Percentiles rank a stretch among this genome's conserved stretches.
Evolutionary conservation across 2,329 filamentous ascomycete genomes (phyloP).

Genomic region (Ilyonectria destructans): DNA sequence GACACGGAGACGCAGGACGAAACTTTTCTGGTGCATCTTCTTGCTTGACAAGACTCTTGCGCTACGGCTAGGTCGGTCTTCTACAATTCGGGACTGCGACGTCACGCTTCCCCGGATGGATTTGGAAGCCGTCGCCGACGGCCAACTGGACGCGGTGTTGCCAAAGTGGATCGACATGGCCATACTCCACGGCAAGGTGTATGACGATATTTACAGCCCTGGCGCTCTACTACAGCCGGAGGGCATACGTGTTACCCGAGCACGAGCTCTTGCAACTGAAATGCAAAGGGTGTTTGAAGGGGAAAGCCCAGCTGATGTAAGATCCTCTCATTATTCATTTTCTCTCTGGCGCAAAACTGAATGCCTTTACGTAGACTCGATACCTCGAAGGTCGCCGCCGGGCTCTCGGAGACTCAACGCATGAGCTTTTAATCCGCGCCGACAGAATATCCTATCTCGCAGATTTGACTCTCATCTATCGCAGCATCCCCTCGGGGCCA

Average conservation of each 20-base stretch:
- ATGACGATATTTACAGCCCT: background rate
- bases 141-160: background rate
- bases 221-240: background rate
- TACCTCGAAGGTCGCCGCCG: background rate
- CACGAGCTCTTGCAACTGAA: background rate
- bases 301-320: background rate
- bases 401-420: background rate
- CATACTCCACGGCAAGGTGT: background rate
- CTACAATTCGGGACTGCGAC: background rate
- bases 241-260: background rate
- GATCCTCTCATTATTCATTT: background rate
- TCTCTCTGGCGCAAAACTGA: background rate
- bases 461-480: conserved; percentile 1
- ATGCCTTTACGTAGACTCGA: background rate
- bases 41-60: background rate
- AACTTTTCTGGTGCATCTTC: background rate
- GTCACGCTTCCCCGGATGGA: background rate
- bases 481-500: background rate
- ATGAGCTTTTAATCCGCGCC: background rate
- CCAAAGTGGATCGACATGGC: background rate
- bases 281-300: background rate
- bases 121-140: background rate
- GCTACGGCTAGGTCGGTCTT: background rate
- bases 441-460: background rate
- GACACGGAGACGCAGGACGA: background rate